phyloP scores from a whole-genome alignment of 2,329 filamentous ascomycete genomes.

The Pezicula radicicola region DNA sequence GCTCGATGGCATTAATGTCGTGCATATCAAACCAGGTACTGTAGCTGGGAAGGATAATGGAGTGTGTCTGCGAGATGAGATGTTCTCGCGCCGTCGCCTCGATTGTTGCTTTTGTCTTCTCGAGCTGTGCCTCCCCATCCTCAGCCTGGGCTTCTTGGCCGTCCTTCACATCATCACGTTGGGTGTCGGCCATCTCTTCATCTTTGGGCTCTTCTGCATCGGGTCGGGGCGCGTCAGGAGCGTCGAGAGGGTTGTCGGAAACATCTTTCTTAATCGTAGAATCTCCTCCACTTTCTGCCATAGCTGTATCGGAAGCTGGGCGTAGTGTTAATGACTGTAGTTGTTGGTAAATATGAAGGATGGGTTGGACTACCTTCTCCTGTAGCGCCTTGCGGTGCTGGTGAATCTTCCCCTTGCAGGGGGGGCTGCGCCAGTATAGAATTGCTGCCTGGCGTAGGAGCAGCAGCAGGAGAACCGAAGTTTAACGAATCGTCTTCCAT shows the following conservation, averaged over 20 bases:
- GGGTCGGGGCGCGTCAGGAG: slow-evolving; percentile 59
- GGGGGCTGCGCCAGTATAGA: slow-evolving; percentile 53
- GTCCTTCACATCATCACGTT: slow-evolving; percentile 45
- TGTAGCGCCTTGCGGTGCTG: slow-evolving; percentile 16
- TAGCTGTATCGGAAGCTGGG: slow-evolving; percentile 53
- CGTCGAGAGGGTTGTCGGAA: slow-evolving; percentile 67
- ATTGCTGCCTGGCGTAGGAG: slow-evolving; percentile 54
- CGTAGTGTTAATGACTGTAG: neutral
- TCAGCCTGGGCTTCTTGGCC: slow-evolving; percentile 40
- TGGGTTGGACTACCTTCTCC: slow-evolving; percentile 40
- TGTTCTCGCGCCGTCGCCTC: slow-evolving; percentile 89
- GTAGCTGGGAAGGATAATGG: slow-evolving; percentile 95
- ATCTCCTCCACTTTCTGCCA: slow-evolving; percentile 46
- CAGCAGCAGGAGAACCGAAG: slow-evolving; percentile 56
- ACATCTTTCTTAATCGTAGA: slow-evolving; percentile 55
- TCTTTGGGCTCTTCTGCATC: slow-evolving; percentile 65
- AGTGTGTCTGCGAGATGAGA: slow-evolving; percentile 88
- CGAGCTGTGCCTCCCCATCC: slow-evolving; percentile 45
- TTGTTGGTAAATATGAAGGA: slow-evolving; percentile 4
- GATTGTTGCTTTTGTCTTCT: slow-evolving; percentile 74
- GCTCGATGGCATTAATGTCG: slow-evolving; percentile 83
- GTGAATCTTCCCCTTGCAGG: slow-evolving; percentile 39
- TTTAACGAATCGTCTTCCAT: slow-evolving; percentile 59
- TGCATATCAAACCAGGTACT: slow-evolving; percentile 99
- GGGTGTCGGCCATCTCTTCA: slow-evolving; percentile 74